Evolutionary conservation across 495 filamentous ascomycete genomes (phyloP), one percentile per base, ranked within the genome.

Genomic region (Penicillium macrosclerotiorum): DNA sequence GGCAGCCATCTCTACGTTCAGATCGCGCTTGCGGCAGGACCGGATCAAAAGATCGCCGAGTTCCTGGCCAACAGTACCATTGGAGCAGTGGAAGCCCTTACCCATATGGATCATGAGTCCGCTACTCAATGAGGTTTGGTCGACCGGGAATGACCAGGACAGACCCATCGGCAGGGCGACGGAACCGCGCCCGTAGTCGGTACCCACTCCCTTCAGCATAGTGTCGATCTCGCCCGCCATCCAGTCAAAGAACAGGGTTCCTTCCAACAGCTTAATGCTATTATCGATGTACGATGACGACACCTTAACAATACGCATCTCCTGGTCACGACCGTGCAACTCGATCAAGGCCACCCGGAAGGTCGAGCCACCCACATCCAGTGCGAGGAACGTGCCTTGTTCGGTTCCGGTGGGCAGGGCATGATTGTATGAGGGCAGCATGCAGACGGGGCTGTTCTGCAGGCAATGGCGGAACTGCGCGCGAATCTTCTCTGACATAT

Each of bases 61-160:
- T 51, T 86, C 82, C 31, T 74, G 65, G 18, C 81, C 82, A 17
- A 77, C 57, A 5, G 78, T 71, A 18, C 72, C 77, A 40, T 79
- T 68, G 3, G 78, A 80, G 37, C 79, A 82, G 34, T 69, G 60
- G 54, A 85, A 85, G 3, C 81, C 82, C 58, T 86, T 86, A 53
- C 83, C 83, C 83, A 86, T 86, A 12, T 72, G 70, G 29, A 81
- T 71, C 9, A 85, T 65, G 27, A 71, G 64, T 8, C 80, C 83
- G 23, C 72, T 79, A 49, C 73, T 69, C 32, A 72, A 68, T 3
- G 82, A 85, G 1, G 79, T 84, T 45, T 74, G 82, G 59, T 85
- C 79, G 37, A 86, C 73, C 3, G 83, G 83, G 62, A 86, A 85
- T 1, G 82, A 83, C 83, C 83, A 86, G 9, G 83, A 79, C 47